Evolutionary conservation across 1,284 basidiomycete species (phyloP).

Genomic region (Puccinia polysora): DNA sequence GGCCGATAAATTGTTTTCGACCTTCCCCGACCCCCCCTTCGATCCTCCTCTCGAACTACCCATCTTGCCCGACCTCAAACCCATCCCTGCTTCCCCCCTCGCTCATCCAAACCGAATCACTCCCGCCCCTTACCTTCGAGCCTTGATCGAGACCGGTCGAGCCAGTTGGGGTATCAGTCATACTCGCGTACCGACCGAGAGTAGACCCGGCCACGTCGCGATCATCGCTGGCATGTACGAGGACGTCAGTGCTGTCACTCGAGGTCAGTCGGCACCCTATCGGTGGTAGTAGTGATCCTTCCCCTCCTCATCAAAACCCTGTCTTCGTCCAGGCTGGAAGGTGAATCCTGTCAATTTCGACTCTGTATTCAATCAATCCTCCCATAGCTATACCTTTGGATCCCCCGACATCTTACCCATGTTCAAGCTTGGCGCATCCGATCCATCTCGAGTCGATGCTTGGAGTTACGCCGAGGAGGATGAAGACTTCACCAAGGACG

Average conservation of each 20-base stretch:
- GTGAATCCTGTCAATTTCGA: slow-evolving; percentile 84
- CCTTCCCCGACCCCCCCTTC: slow-evolving; percentile 62
- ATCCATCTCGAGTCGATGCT: slow-evolving; percentile 58
- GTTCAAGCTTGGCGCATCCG: slow-evolving; percentile 68
- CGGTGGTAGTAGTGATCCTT: background rate
- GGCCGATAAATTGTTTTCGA: slow-evolving; percentile 71
- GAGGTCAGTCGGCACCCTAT: slow-evolving; percentile 56
- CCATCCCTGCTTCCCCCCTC: slow-evolving; percentile 1
- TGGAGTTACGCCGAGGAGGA: slow-evolving; percentile 74
- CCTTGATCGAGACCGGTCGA: slow-evolving; percentile 60
- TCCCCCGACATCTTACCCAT: slow-evolving; percentile 86
- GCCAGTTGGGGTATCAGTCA: slow-evolving; percentile 80
- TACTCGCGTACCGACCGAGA: slow-evolving; percentile 82
- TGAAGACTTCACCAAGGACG: slow-evolving; percentile 84
- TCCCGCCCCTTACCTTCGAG: slow-evolving; percentile 72
- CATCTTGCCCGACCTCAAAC: slow-evolving; percentile 30
- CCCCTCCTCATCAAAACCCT: slow-evolving; percentile 23
- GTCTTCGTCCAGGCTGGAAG: slow-evolving; percentile 67
- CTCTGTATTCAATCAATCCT: slow-evolving; percentile 79
- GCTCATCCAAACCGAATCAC: slow-evolving; percentile 51
- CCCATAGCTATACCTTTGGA: slow-evolving; percentile 73
- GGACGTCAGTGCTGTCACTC: slow-evolving; percentile 82
- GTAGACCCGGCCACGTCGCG: slow-evolving; percentile 77
- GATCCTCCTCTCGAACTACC: slow-evolving; percentile 57
- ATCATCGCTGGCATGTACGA: slow-evolving; percentile 91